Evolutionary conservation across 371 early-diverging fungal species (phyloP), one percentile per base, ranked within the genome.

Genomic region (Rhizomucor pusillus): DNA sequence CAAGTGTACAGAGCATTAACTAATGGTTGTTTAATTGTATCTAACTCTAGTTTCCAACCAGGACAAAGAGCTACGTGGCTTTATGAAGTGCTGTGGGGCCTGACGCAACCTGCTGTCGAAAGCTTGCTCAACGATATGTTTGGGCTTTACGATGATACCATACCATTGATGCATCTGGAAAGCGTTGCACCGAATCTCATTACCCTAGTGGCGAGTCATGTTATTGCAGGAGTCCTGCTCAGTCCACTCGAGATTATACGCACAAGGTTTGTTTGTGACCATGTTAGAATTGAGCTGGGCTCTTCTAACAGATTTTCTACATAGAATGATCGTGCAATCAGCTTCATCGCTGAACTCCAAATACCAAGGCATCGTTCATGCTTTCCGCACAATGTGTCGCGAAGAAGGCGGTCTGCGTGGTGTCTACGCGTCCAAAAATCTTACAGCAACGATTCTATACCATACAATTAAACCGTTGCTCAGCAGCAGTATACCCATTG

Each of bases 221-320:
- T 88, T 1, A 68, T 82, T 1, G 81, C 82, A 4, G 90, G 91
- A 9, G 66, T 87, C 33, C 49, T 89, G 12, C 66, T 92, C 34
- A 87, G 89, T 54, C 93, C 93, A 9, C 55, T 93, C 24, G 92
- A 91, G 47, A 68, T 91, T 5, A 76, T 86, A 40, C 81, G 88
- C 34, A 90, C 90, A 6, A 62, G 82, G 81, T 81, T 73, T 40
- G 29, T 29, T 29, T 3, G 29, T 47, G 29, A n/a, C n/a, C n/a
- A n/a, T n/a, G n/a, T n/a, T n/a, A n/a, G n/a, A n/a, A n/a, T n/a
- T n/a, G n/a, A n/a, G n/a, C n/a, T n/a, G n/a, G n/a, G n/a, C n/a
- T n/a, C n/a, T n/a, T n/a, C 3, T 10, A 37, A 14, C 37, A 11
- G 37, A 37, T 37, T 9, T 9, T 37, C 14, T 41, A 19, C 16